phyloP scores from a whole-genome alignment of 352 stramenopile species.

The Blastocystis sp. region DNA sequence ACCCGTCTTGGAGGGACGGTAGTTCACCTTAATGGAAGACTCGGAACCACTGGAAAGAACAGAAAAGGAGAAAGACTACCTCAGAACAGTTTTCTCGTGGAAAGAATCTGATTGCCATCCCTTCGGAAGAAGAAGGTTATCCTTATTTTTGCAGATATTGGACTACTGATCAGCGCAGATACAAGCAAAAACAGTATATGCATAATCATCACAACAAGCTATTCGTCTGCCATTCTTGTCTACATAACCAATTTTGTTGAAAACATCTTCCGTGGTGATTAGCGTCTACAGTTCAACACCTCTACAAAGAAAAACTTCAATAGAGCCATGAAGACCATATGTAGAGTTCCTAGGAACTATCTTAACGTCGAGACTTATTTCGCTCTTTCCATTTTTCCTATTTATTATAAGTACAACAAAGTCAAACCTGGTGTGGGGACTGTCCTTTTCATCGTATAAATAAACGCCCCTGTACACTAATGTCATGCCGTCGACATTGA shows the following conservation, averaged over 20 bases:
- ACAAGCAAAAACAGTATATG: background rate
- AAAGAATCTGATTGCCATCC: background rate
- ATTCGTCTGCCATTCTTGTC: slow-evolving; percentile 17
- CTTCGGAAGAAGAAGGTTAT: background rate
- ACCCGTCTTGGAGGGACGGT: background rate
- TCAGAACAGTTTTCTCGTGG: background rate
- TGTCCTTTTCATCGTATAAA: slow-evolving; percentile 19
- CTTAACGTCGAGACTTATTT: slow-evolving; percentile 29
- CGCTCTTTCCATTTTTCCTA: slow-evolving; percentile 36
- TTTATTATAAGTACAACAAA: background rate
- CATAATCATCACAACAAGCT: slow-evolving; percentile 50
- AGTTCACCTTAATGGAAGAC: background rate
- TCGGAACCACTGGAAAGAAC: background rate
- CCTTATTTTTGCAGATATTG: slow-evolving; percentile 29
- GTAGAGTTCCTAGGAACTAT: background rate
- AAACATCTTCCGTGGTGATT: slow-evolving; percentile 51
- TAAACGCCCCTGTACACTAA: slow-evolving; percentile 47
- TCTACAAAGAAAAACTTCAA: background rate
- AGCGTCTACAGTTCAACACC: background rate
- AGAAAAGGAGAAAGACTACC: background rate
- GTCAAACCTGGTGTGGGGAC: background rate
- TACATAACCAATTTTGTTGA: slow-evolving; percentile 37
- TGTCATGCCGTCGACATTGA: background rate
- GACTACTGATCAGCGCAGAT: background rate
- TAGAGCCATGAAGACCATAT: background rate